Evolutionary conservation across 768 basidiomycete genomes (phyloP), one percentile per base, ranked within the genome.

Genomic region (Pleurotus tuber-regium): DNA sequence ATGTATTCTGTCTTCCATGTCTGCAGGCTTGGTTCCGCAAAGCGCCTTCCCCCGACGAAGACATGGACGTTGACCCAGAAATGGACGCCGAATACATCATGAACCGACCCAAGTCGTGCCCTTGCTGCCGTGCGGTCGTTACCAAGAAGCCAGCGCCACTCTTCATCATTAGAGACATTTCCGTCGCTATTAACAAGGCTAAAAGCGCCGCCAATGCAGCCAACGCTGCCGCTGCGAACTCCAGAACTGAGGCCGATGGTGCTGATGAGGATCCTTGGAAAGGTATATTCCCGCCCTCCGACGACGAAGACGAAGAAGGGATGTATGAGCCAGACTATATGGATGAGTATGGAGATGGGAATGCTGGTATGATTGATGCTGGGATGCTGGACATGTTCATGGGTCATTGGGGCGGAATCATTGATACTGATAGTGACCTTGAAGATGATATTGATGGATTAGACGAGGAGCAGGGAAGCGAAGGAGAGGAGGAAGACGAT

Each of bases 21-120:
- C 77, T 90, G 7, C 84, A 87, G 64, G 81, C 84, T 57, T 90
- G 88, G 88, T 90, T 90, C 68, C 78, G 80, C 53, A 77, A 80
- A 46, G 85, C 86, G 2, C 86, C 87, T 2, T 66, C 71, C 0
- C 55, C 58, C 10, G 61, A 67, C 21, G 54, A 62, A 3, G 72
- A 76, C 18, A 73, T 74, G 46, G 61, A 65, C 49, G 70, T 72
- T 29, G 61, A 70, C 35, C 67, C 73, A 38, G 70, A 72, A 12
- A 67, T 73, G 16, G 51, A 64, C 24, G 65, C 70, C 14, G 68
- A 75, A 38, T 79, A 79, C 56, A 65, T 86, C 23, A 61, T 87
- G 24, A 71, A 71, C 53, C 80, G 87, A 21, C 70, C 75, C 19
- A 90, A 90, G 63, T 79, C 83, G 1, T 90, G 88, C 59, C 88